Percentiles rank a stretch among this genome's conserved stretches.
Evolutionary conservation across 371 early-diverging fungal genomes (phyloP).

Genomic region (Mucor velutinosus): DNA sequence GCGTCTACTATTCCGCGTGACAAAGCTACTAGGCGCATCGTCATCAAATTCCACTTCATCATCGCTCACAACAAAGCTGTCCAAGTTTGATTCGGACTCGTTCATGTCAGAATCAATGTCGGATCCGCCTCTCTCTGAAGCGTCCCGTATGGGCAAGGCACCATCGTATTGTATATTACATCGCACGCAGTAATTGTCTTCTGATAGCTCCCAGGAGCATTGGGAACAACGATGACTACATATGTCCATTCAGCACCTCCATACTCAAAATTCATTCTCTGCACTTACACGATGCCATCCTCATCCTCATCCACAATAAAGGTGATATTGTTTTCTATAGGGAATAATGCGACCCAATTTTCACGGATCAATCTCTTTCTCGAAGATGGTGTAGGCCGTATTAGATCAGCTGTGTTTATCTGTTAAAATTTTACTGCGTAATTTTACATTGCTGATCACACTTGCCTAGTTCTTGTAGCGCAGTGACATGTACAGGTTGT

Average conservation of each 20-base stretch:
- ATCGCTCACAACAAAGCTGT: slow-evolving; percentile 1
- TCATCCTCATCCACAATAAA: slow-evolving; percentile 13
- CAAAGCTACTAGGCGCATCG: neutral
- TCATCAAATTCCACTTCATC: neutral
- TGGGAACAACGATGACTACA: slow-evolving; percentile 16
- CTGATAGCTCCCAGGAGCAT: slow-evolving; percentile 21
- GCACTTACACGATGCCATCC: slow-evolving; percentile 20
- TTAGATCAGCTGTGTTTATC: neutral
- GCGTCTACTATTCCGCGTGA: neutral
- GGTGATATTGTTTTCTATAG: slow-evolving; percentile 5
- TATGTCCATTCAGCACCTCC: neutral
- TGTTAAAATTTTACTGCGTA: neutral
- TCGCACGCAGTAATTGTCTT: slow-evolving; percentile 4
- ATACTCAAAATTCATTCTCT: neutral
- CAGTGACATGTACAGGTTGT: slow-evolving; percentile 6
- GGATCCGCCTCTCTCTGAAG: neutral
- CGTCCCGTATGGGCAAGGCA: neutral
- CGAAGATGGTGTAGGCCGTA: neutral
- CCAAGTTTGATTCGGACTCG: neutral
- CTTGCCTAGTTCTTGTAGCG: slow-evolving; percentile 14
- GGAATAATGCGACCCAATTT: slow-evolving; percentile 9
- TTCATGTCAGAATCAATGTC: neutral
- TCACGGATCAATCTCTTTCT: neutral
- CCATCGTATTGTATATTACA: slow-evolving; percentile 8
- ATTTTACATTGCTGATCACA: neutral